phyloP scores from a whole-genome alignment of 2,329 filamentous ascomycete genomes.

The Penicillium decumbens region DNA sequence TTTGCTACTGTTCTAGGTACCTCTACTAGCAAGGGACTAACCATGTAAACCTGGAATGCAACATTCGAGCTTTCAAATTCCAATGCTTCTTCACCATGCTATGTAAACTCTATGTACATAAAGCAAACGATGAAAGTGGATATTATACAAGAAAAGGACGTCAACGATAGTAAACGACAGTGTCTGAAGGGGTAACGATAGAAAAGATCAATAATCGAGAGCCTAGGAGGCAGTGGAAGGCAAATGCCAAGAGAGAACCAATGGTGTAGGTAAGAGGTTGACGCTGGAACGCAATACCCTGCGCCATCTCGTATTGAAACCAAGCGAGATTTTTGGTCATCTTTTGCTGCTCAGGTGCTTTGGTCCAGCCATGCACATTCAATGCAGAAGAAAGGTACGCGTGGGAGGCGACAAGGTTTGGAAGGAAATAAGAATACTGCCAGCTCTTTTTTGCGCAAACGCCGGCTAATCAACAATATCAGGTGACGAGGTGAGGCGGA shows the following conservation, averaged over 20 bases:
- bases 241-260: neutral
- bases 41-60: neutral
- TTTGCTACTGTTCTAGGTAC: no score
- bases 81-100: slow-evolving; percentile 12
- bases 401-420: neutral
- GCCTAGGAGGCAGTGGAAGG: neutral
- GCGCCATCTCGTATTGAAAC: neutral
- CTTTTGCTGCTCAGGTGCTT: slow-evolving; percentile 5
- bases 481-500: slow-evolving; percentile 1
- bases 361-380: slow-evolving; percentile 19
- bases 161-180: slow-evolving; percentile 11
- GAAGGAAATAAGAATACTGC: slow-evolving; percentile 9
- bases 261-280: neutral
- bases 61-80: neutral
- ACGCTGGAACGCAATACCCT: neutral
- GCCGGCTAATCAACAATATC: slow-evolving; percentile 11
- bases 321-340: slow-evolving; percentile 1
- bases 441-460: slow-evolving; percentile 20
- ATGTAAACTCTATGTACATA: slow-evolving; percentile 20
- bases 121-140: slow-evolving; percentile 10
- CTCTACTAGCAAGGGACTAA: no score
- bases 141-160: slow-evolving; percentile 21
- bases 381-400: slow-evolving; percentile 2
- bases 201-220: neutral
- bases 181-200: neutral